These are phyloP conservation scores for Persicaria maculosa DNA, from an alignment of 148 eudicot species.

Conservation along the genomic window DNA sequence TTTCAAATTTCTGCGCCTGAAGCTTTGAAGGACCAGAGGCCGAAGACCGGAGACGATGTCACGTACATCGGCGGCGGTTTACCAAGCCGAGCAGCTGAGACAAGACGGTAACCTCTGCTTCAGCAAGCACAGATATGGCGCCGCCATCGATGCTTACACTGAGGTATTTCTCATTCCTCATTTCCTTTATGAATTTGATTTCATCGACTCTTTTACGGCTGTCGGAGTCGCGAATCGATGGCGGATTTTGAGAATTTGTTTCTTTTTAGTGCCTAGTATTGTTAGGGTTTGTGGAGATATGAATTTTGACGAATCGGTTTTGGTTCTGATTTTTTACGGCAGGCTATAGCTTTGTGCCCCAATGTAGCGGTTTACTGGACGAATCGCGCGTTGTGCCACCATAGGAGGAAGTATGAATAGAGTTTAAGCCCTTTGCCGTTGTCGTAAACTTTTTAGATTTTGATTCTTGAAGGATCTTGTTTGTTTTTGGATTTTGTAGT, in stretches of 20 bases:
- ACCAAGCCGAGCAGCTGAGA: conserved; percentile 55
- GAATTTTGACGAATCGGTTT: background rate
- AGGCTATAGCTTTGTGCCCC: conserved; percentile 87
- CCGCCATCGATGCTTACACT: conserved; percentile 91
- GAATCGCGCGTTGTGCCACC: conserved; percentile 79
- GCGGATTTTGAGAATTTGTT: background rate
- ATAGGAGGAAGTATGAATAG: conserved; percentile 49
- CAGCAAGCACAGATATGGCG: conserved; percentile 48
- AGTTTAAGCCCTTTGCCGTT: background rate
- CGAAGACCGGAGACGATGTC: conserved; percentile 23
- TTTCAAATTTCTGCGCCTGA: no score
- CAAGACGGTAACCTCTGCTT: conserved; percentile 64
- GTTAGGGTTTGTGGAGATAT: no score
- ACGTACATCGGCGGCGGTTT: conserved; percentile 14
- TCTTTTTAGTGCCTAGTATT: no score
- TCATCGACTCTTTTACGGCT: background rate
- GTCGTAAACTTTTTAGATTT: background rate
- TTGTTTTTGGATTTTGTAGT: conserved; percentile 27
- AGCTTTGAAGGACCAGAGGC: no score
- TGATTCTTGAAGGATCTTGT: background rate
- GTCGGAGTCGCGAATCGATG: background rate
- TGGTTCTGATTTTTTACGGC: conserved; percentile 7
- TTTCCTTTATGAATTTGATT: background rate
- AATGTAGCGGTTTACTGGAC: conserved; percentile 69
- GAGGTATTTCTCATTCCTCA: conserved; percentile 32